These are phyloP conservation scores for Colletotrichum sp. DNA, from an alignment of 2,329 filamentous ascomycete genomes.

Conservation along the genomic window DNA sequence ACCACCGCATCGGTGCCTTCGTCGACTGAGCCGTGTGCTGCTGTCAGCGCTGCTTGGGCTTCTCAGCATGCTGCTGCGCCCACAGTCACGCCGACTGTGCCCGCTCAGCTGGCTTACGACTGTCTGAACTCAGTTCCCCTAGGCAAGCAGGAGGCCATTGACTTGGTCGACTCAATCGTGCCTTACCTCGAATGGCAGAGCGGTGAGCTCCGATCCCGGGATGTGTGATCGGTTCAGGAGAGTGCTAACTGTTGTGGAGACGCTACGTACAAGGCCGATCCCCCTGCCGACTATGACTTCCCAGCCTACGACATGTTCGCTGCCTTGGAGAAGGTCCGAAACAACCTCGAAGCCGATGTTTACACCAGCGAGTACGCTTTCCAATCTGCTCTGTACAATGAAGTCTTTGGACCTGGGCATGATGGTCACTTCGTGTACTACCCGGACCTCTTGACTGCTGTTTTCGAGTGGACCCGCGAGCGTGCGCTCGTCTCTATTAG, in stretches of 20 bases:
- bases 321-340: constrained; percentile 35
- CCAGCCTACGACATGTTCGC: constrained; percentile 44
- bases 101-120: constrained; percentile 41
- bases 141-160: constrained; percentile 40
- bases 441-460: constrained; percentile 41
- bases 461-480: constrained; percentile 39
- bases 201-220: constrained; percentile 25
- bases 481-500: constrained; percentile 46
- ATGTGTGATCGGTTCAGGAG: not conserved
- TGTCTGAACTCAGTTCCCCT: constrained; percentile 48
- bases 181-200: constrained; percentile 48
- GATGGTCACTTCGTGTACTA: constrained; percentile 48
- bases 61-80: not conserved
- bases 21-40: constrained; percentile 4
- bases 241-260: constrained; percentile 23
- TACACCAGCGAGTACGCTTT: constrained; percentile 46
- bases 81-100: constrained; percentile 25
- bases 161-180: constrained; percentile 41
- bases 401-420: constrained; percentile 41
- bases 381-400: constrained; percentile 43
- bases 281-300: constrained; percentile 55
- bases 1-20: not conserved
- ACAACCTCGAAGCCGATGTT: constrained; percentile 33
- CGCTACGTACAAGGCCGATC: constrained; percentile 52
- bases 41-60: constrained; percentile 1